phyloP scores from a whole-genome alignment of 2,329 filamentous ascomycete species.

The Phaeosphaeriaceae sp. region DNA sequence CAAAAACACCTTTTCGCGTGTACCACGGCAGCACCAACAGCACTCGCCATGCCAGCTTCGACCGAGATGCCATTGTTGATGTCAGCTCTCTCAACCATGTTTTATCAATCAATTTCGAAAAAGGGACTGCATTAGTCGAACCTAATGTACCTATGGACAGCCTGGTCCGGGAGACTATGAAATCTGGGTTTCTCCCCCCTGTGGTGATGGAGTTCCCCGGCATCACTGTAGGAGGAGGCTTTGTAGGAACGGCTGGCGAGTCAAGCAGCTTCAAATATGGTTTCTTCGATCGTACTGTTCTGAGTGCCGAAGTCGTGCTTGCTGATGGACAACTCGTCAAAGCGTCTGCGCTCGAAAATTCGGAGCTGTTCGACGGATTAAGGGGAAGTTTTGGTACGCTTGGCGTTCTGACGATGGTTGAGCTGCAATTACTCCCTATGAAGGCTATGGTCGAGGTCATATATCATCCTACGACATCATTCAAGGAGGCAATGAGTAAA shows the following conservation, averaged over 20 bases:
- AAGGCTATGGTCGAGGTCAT: constrained; percentile 65
- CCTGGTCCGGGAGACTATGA: constrained; percentile 63
- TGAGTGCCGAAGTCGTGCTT: constrained; percentile 68
- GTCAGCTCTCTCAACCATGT: constrained; percentile 69
- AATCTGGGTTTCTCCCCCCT: constrained; percentile 62
- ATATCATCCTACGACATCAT: constrained; percentile 63
- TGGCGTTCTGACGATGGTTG: constrained; percentile 66
- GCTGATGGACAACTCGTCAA: constrained; percentile 61
- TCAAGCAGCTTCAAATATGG: constrained; percentile 71
- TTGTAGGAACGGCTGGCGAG: constrained; percentile 70
- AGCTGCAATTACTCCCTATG: constrained; percentile 61
- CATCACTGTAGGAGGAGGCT: constrained; percentile 72
- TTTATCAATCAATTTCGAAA: constrained; percentile 61
- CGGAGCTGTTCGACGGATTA: constrained; percentile 65
- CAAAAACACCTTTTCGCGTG: constrained; percentile 50
- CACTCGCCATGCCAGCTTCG: constrained; percentile 62
- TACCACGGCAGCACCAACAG: constrained; percentile 80
- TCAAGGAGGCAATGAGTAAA: constrained; percentile 56
- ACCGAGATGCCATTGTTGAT: constrained; percentile 60
- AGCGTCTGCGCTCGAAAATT: constrained; percentile 54
- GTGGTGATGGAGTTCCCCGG: constrained; percentile 77
- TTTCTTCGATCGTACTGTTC: constrained; percentile 69
- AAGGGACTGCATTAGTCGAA: constrained; percentile 66
- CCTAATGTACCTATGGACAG: constrained; percentile 73
- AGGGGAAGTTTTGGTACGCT: constrained; percentile 66